These are phyloP conservation scores for Epichloe coenophiala DNA, from an alignment of 2,329 filamentous ascomycete species.

Conservation along the genomic window DNA sequence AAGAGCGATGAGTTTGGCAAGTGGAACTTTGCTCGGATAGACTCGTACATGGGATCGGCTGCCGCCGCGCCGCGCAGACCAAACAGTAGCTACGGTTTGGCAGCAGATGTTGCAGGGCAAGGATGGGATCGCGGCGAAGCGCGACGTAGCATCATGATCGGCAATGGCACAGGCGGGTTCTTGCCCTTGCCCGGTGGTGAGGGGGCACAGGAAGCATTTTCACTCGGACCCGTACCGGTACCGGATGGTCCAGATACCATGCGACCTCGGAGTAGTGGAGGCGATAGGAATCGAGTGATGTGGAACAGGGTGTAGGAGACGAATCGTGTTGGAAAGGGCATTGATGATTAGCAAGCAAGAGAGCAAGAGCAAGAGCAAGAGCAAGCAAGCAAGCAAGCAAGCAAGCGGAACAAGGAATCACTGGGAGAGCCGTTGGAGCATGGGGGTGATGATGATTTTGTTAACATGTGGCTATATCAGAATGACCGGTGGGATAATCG, in stretches of 20 bases:
- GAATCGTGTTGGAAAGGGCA: background rate
- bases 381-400: background rate
- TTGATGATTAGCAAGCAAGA: background rate
- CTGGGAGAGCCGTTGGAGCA: background rate
- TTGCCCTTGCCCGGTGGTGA: conserved; percentile 31
- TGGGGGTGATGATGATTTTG: background rate
- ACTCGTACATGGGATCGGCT: conserved; percentile 16
- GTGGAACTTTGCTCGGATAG: conserved; percentile 44
- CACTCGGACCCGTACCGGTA: background rate
- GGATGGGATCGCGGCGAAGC: conserved; percentile 40
- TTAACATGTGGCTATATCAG: background rate
- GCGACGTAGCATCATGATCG: conserved; percentile 40
- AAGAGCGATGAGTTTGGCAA: conserved; percentile 44
- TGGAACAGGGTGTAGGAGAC: background rate
- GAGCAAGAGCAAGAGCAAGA: no score
- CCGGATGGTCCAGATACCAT: background rate
- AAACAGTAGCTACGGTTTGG: conserved; percentile 43
- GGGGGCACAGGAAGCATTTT: background rate
- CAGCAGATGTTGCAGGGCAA: conserved; percentile 32
- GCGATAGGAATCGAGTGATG: background rate
- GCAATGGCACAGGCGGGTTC: conserved; percentile 37
- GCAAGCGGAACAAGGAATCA: background rate
- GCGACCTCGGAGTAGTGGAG: conserved; percentile 1
- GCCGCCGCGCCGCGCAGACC: conserved; percentile 25
- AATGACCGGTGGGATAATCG: background rate